Base-by-base conservation (phyloP, 2,329 filamentous ascomycete species). In the Coleophoma eucalyptorum region DNA sequence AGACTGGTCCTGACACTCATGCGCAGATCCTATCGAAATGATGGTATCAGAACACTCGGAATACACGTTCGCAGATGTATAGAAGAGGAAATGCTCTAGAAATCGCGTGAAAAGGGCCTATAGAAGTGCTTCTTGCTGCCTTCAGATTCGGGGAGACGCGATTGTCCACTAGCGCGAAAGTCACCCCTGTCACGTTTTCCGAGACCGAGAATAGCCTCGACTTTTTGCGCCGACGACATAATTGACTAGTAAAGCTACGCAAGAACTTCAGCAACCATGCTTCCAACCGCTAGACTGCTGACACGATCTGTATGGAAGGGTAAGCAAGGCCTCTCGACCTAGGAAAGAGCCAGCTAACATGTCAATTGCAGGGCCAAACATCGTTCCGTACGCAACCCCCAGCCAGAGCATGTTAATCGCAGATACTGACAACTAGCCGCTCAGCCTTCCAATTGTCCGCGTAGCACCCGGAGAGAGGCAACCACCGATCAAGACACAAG, bases 241-340 rank as follows among this genome's bases (percentile, higher is more conserved):
- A 10, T 16, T 8, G 40, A 19, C 12, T 15, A 26, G 18, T 15
- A 16, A 13, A 31, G 21, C 41, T 48, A 44, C 46, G 32, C 32
- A 26, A 41, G 46, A 37, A 50, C 32, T 32, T 32, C 16, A 19
- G 52, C 49, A 56, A 72, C 65, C 60, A 87, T 86, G 83, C 73
- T 79, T 65, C 73, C 79, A 52, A 84, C 82, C 53, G 73, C 79
- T 58, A 76, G 72, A 58, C 77, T 83, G 12, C 65, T 81, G 35
- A 74, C 77, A 65, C 82, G 86, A 54, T 89, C 86, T 18, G 80
- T 87, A 58, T 89, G 86, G 86, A 89, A 90, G 77, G 86, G 86
- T 87, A 69, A 7, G 37, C 15, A 40, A 4, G 3, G 10, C 16
- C 42, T 15, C 18, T 48, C 49, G 16, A 32, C 11, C 40, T 48